Evolutionary conservation across 805 yeast genomes (phyloP).

Genomic region (Hanseniaspora hatyaiensis): DNA sequence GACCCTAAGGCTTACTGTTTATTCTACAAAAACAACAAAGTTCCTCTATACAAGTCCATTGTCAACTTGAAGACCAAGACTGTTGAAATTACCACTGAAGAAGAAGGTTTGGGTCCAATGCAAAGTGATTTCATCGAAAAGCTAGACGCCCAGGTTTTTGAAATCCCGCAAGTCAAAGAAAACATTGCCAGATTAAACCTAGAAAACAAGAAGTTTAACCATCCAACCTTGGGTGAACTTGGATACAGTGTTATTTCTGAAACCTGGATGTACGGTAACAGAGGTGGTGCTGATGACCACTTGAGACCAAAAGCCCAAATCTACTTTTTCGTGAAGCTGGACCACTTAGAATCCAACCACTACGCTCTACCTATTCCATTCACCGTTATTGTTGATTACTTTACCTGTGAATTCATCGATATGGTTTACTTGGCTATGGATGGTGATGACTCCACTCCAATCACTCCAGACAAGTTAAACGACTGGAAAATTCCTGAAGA

Average conservation of each 20-base stretch:
- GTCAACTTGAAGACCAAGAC: conserved; percentile 54
- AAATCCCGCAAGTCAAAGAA: conserved; percentile 48
- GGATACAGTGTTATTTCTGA: conserved; percentile 43
- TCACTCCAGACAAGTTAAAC: conserved; percentile 8
- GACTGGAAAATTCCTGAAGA: conserved; percentile 33
- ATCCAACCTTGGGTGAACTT: conserved; percentile 21
- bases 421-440: conserved; percentile 69
- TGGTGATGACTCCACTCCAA: conserved; percentile 36
- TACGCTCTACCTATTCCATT: conserved; percentile 63
- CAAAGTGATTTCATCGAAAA: conserved; percentile 52
- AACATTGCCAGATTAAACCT: conserved; percentile 58
- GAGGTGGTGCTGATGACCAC: conserved; percentile 44
- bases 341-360: conserved; percentile 62
- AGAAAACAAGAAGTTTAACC: conserved; percentile 34
- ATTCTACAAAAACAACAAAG: conserved; percentile 45
- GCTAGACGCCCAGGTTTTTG: conserved; percentile 40
- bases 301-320: conserved; percentile 48
- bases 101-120: conserved; percentile 60
- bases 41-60: conserved; percentile 57
- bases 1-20: conserved; percentile 59
- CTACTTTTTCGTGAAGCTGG: conserved; percentile 60
- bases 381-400: conserved; percentile 59
- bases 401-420: conserved; percentile 49
- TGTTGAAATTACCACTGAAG: conserved; percentile 42
- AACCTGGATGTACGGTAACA: conserved; percentile 79